These are phyloP conservation scores for Rhizophlyctis rosea DNA, from an alignment of 192 early-diverging fungal genomes.

Conservation along the genomic window DNA sequence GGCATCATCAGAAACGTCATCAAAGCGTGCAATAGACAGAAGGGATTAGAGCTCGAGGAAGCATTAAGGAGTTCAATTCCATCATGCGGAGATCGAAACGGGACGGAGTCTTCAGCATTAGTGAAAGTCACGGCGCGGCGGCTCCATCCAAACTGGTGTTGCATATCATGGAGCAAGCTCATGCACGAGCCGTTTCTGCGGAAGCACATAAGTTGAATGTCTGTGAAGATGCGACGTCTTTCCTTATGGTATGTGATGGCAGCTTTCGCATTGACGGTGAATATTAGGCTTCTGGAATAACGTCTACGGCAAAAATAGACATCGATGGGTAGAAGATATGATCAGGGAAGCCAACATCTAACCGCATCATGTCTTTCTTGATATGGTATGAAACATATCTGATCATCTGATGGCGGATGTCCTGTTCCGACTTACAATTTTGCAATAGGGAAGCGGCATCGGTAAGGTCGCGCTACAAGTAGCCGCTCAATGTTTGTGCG, in stretches of 20 bases:
- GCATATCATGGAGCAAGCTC: constrained; percentile 84
- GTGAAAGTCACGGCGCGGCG: constrained; percentile 27
- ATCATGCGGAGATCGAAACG: constrained; percentile 48
- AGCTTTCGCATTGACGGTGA: too few relatives aligned
- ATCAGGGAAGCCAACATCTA: constrained; percentile 68
- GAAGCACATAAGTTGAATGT: constrained; percentile 67
- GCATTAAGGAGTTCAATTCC: constrained; percentile 73
- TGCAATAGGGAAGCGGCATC: constrained; percentile 79
- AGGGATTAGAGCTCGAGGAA: constrained; percentile 60
- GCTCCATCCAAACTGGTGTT: constrained; percentile 67
- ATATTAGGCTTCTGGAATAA: constrained; percentile 82
- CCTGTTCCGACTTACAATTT: too few relatives aligned
- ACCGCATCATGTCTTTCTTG: constrained; percentile 76
- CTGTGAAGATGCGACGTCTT: constrained; percentile 61
- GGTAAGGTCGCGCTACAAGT: constrained; percentile 97
- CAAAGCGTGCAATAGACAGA: constrained; percentile 71
- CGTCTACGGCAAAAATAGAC: constrained; percentile 94
- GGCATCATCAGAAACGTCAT: constrained; percentile 75
- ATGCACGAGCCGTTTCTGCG: constrained; percentile 82
- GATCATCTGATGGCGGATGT: too few relatives aligned
- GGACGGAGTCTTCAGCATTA: constrained; percentile 32
- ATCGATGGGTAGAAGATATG: constrained; percentile 76
- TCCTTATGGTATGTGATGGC: too few relatives aligned
- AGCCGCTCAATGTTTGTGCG: constrained; percentile 81
- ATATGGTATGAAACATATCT: constrained; percentile 53